Base-by-base conservation (phyloP, 106 monocot genomes). In the Dendrobium nobile region DNA sequence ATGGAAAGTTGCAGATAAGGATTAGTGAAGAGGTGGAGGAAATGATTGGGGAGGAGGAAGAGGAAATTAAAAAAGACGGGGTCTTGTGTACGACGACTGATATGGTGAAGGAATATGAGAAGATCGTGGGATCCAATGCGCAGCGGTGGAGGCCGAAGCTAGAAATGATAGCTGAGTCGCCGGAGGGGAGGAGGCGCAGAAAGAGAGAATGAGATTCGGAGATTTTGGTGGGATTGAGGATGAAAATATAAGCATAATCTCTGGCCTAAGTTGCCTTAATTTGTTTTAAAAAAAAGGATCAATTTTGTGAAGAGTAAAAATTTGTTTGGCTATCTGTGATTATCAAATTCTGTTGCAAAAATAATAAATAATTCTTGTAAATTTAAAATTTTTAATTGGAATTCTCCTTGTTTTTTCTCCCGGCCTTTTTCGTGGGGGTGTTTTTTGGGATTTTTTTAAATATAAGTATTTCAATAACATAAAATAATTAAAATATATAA, bases 81-180 rank as follows among this genome's bases (percentile, higher is more conserved):
- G 64, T 93, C 22, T 22, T 61, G 33, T 91, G 92, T 77, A 85
- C 65, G 4, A 85, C 67, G 11, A 85, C 27, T 78, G 88, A 75
- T 81, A 77, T 95, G 79, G 89, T 86, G 91, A 92, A 89, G 85
- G 95, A 95, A 48, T 95, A 92, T 80, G 83, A 74, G 92, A 81
- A 85, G 82, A 59, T 95, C 78, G 88, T 88, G 75, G 40, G 82
- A 77, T 56, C 77, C 15, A 85, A 47, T 77, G 41, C 55, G 37
- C 70, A 41, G 61, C 73, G 61, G 33, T 92, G 94, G 94, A 92
- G 82, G 85, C 94, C 94, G 72, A 92, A 85, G 80, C 64, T 95
- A 77, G 94, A 90, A 55, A 73, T 84, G 45, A 87, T 95, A 18
- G 82, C 4, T 18, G 87, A 90, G 85, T 47, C 75, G 19, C 33